Evolutionary conservation across 2,329 filamentous ascomycete species (phyloP).

Genomic region (Herpotrichia juniperi): DNA sequence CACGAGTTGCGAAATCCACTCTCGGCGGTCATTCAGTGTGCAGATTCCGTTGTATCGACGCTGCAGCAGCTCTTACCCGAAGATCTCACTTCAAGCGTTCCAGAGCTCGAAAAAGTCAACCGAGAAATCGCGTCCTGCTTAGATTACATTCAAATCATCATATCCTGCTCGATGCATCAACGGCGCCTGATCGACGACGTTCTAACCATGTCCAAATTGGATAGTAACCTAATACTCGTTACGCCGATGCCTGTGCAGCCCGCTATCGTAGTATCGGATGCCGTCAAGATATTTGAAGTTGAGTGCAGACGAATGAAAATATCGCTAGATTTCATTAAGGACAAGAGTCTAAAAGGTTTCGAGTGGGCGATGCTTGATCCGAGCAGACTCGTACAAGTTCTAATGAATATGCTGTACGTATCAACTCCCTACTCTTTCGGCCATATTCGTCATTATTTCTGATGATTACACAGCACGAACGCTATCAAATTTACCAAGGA

Average conservation of each 20-base stretch:
- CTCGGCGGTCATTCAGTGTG: constrained; percentile 48
- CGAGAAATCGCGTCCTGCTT: constrained; percentile 29
- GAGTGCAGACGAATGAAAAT: constrained; percentile 34
- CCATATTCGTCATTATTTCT: not conserved
- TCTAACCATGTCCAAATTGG: constrained; percentile 47
- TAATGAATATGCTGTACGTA: constrained; percentile 38
- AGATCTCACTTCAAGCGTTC: constrained; percentile 2
- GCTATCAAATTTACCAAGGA: constrained; percentile 55
- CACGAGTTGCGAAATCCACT: constrained; percentile 41
- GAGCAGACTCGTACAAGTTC: constrained; percentile 50
- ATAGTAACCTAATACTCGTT: constrained; percentile 37
- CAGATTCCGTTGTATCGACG: constrained; percentile 48
- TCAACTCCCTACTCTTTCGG: not conserved
- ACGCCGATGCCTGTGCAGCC: constrained; percentile 47
- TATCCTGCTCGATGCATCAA: constrained; percentile 41
- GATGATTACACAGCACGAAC: constrained; percentile 40
- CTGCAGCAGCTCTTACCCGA: constrained; percentile 21
- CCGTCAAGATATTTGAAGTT: constrained; percentile 47
- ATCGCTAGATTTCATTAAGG: constrained; percentile 32
- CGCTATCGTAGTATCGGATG: constrained; percentile 38
- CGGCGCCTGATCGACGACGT: constrained; percentile 44
- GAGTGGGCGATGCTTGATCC: constrained; percentile 52
- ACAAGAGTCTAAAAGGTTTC: constrained; percentile 43
- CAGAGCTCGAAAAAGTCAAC: constrained; percentile 16
- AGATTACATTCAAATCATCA: constrained; percentile 46